Conservation (phyloP, 495 filamentous ascomycete genomes). For the Aspergillus coremiiformis region DNA sequence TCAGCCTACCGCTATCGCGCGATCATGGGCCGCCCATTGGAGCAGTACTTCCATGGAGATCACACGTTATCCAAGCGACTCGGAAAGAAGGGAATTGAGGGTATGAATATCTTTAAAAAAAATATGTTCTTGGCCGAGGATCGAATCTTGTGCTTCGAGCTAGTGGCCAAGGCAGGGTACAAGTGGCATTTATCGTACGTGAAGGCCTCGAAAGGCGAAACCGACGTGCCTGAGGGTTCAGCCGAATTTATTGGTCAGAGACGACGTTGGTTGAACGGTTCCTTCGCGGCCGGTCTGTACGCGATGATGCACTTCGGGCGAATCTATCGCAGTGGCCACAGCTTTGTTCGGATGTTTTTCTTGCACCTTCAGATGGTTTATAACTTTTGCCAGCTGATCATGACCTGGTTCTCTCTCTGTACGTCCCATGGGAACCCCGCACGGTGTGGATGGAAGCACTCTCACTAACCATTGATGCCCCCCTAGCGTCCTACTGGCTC, state of each 20-base stretch:
- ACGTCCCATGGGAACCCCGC: conserved; percentile 27
- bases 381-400: conserved; percentile 77
- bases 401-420: conserved; percentile 93
- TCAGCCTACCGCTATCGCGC: conserved; percentile 95
- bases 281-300: conserved; percentile 93
- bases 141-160: conserved; percentile 97
- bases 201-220: conserved; percentile 96
- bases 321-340: conserved; percentile 96
- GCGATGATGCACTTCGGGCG: conserved; percentile 96
- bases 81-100: conserved; percentile 97
- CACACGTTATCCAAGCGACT: conserved; percentile 90
- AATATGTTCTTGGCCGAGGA: conserved; percentile 99
- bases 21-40: conserved; percentile 92
- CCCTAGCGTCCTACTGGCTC: conserved; percentile 73
- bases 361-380: conserved; percentile 93
- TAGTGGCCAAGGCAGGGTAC: conserved; percentile 94
- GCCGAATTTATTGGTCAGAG: conserved; percentile 95
- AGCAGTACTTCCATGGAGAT: conserved; percentile 99
- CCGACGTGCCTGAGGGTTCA: conserved; percentile 93
- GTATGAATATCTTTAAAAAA: conserved; percentile 99
- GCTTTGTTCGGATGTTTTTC: conserved; percentile 92
- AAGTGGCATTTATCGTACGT: conserved; percentile 99
- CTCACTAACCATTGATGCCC: conserved; percentile 4
- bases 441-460: not conserved
- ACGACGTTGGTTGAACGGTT: conserved; percentile 96